A percentile compares a stretch with the other conserved stretches of the same genome.
Evolutionary conservation across 441 rosid species (phyloP).

Genomic region (Erodium moschatum): DNA sequence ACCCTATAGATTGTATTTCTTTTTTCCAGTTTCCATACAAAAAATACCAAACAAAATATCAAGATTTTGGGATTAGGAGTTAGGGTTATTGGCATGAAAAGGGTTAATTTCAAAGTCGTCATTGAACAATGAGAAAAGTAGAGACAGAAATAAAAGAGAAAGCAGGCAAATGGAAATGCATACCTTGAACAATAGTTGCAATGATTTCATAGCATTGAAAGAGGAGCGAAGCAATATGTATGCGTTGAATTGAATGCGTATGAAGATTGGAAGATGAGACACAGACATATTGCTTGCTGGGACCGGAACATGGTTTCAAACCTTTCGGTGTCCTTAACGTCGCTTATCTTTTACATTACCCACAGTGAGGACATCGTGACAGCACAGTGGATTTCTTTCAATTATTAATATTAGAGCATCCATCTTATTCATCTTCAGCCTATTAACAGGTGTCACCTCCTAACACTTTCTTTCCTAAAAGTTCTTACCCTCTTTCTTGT

Average conservation of each 20-base stretch:
- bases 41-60: not conserved
- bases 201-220: not conserved
- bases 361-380: not conserved
- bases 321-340: not conserved
- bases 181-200: not conserved
- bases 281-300: not conserved
- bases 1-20: not conserved
- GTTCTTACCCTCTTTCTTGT: too few relatives aligned
- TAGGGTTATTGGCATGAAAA: not conserved
- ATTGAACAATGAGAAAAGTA: not conserved
- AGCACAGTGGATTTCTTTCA: not conserved
- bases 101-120: not conserved
- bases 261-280: not conserved
- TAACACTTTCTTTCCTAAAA: too few relatives aligned
- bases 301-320: not conserved
- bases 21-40: not conserved
- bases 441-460: too few relatives aligned
- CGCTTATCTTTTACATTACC: not conserved
- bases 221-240: not conserved
- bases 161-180: not conserved
- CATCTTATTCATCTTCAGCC: too few relatives aligned
- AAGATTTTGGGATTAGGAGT: not conserved
- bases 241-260: conserved; percentile 3
- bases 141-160: not conserved
- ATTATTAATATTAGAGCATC: too few relatives aligned